These are phyloP conservation scores for Penicillium sp. DNA, from an alignment of 2,329 filamentous ascomycete genomes.

Conservation along the genomic window DNA sequence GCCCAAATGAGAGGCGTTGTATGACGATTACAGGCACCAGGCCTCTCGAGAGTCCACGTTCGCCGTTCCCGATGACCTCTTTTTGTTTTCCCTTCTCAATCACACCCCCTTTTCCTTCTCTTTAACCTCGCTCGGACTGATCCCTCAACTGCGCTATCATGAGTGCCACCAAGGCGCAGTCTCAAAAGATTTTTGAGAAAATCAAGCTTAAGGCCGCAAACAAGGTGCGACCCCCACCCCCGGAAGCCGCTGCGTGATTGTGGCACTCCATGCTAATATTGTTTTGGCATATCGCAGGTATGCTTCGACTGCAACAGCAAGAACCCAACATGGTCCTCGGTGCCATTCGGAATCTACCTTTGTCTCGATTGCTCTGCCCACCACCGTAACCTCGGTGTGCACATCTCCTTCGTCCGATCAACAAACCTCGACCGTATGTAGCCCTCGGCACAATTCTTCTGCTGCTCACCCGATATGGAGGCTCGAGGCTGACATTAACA, in stretches of 20 bases:
- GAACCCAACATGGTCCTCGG: conserved; percentile 97
- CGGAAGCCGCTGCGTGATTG: conserved; percentile 12
- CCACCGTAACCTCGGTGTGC: conserved; percentile 95
- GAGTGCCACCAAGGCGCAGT: conserved; percentile 88
- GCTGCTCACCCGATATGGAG: not conserved
- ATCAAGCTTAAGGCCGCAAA: conserved; percentile 92
- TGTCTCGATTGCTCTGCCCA: conserved; percentile 97
- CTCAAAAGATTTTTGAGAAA: conserved; percentile 97
- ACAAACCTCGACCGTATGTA: conserved; percentile 95
- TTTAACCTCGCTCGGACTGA: conserved; percentile 8
- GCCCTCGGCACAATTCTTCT: conserved; percentile 12
- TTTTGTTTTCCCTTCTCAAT: conserved; percentile 21
- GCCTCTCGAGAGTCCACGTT: conserved; percentile 35
- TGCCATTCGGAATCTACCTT: conserved; percentile 95
- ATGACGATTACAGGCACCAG: conserved; percentile 11
- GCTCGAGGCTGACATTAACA: conserved; percentile 22
- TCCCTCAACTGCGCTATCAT: conserved; percentile 39
- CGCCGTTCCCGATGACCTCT: conserved; percentile 30
- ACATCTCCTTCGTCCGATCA: conserved; percentile 98
- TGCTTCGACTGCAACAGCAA: conserved; percentile 98
- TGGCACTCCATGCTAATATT: conserved; percentile 19
- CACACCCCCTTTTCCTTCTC: conserved; percentile 14
- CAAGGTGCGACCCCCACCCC: conserved; percentile 64
- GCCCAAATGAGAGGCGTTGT: conserved; percentile 7
- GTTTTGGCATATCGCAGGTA: conserved; percentile 58